Conservation (phyloP, 768 basidiomycete species). For the Leccinum ochraceum region DNA sequence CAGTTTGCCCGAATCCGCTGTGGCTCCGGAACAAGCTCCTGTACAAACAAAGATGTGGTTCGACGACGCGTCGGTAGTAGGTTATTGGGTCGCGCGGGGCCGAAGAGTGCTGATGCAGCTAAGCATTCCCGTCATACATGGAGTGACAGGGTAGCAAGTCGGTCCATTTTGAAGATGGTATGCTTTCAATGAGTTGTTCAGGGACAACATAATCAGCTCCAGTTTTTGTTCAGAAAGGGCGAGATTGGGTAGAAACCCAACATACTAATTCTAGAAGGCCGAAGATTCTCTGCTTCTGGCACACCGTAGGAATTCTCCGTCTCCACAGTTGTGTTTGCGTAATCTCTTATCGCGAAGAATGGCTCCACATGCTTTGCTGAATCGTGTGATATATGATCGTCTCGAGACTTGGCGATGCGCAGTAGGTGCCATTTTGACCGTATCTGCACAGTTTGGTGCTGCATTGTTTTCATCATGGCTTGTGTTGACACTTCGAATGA, state of each 20-base stretch:
- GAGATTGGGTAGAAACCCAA: neutral
- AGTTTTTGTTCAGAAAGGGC: neutral
- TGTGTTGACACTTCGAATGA: neutral
- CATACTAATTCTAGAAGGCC: neutral
- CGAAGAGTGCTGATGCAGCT: conserved; percentile 48
- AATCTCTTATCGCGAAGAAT: neutral
- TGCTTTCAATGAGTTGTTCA: neutral
- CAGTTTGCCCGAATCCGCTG: conserved; percentile 9
- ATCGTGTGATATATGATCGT: neutral
- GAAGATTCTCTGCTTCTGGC: neutral
- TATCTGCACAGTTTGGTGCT: neutral
- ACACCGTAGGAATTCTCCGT: neutral
- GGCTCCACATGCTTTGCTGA: neutral
- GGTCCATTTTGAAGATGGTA: neutral
- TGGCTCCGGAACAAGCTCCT: conserved; percentile 8
- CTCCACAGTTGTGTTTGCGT: neutral
- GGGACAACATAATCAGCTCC: neutral
- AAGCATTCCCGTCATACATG: conserved; percentile 48
- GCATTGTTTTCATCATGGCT: neutral
- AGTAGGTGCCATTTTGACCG: neutral
- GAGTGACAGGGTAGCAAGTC: conserved; percentile 33
- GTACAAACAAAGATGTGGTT: conserved; percentile 49
- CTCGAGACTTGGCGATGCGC: no score
- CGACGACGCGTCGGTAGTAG: conserved; percentile 41
- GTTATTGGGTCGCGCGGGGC: conserved; percentile 56